Evolutionary conservation across 345 rosid genomes (phyloP), one percentile per base, ranked within the genome.

Genomic region (Brassica rapa): DNA sequence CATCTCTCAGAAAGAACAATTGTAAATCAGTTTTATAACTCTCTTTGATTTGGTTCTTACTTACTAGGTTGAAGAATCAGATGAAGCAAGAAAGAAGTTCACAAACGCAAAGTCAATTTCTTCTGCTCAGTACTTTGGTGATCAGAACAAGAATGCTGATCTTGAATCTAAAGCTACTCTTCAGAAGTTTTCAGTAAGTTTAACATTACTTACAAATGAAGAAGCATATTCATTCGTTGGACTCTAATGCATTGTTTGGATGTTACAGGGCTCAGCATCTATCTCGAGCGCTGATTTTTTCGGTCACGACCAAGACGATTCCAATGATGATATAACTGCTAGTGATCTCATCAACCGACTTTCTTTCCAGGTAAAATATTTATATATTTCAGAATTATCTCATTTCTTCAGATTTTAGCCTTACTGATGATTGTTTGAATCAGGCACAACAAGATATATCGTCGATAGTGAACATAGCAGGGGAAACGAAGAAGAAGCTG

Each of bases 381-480:
- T 5, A 59, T n/a, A 41, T 21, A 41, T 46, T 8, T 23, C 24
- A 60, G 1, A 35, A 69, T 32, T 32, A 49, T 57, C 27, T 25
- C 2, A 35, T 49, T 32, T 1, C 1, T 15, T 66, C 15, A 39
- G 10, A 69, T 46, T 23, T 16, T 3, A 8, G 61, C 33, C 14
- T 4, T 16, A 3, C 27, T 73, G 66, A 49, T 62, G 4, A 46
- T 62, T 77, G 62, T 41, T 35, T 66, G 78, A 24, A 43, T 9
- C 86, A 96, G 99, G 98, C 98, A 23, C 97, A 91, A 79, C 97
- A 93, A 76, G 99, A 93, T 77, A 79, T 96, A n/a, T 93, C 97
- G 56, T 91, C 94, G 29, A 86, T 96, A 14, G 89, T 89, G 90
- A 91, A 87, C 83, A 96, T 96, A 2, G 99, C 99, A 0, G 98